Evolutionary conservation across 2,329 filamentous ascomycete species (phyloP).

Genomic region (Raffaelea ambrosiae): DNA sequence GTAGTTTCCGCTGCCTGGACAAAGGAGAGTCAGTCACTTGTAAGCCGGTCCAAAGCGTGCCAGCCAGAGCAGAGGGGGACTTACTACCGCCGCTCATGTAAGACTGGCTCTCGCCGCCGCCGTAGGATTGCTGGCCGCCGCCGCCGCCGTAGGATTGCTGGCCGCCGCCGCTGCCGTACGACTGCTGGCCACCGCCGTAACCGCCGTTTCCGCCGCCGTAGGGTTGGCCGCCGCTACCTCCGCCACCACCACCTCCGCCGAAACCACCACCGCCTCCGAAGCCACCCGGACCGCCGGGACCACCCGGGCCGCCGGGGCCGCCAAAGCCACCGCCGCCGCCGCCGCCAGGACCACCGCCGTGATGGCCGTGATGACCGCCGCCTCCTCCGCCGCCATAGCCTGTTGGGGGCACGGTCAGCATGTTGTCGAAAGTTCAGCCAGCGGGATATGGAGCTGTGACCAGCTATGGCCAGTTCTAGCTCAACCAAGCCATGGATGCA

Average conservation of each 20-base stretch:
- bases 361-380: too few species aligned
- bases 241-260: neutral
- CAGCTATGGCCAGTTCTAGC: too few species aligned
- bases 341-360: neutral
- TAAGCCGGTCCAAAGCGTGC: too few species aligned
- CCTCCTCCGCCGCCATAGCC: neutral
- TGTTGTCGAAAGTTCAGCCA: too few species aligned
- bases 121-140: constrained; percentile 4
- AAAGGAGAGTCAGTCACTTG: too few species aligned
- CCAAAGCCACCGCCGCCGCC: neutral
- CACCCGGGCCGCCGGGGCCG: neutral
- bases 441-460: too few species aligned
- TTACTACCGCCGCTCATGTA: constrained; percentile 7
- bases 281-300: neutral
- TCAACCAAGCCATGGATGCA: too few species aligned
- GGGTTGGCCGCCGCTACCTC: neutral
- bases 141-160: constrained; percentile 3
- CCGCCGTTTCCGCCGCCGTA: neutral
- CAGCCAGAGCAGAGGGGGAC: too few species aligned
- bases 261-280: neutral
- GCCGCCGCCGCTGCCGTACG: neutral
- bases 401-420: too few species aligned
- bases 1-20: constrained; percentile 23
- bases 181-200: constrained; percentile 8
- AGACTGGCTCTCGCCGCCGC: constrained; percentile 6